phyloP scores from a whole-genome alignment of 2,329 filamentous ascomycete species.

The Hawksworthiomyces lignivorus region DNA sequence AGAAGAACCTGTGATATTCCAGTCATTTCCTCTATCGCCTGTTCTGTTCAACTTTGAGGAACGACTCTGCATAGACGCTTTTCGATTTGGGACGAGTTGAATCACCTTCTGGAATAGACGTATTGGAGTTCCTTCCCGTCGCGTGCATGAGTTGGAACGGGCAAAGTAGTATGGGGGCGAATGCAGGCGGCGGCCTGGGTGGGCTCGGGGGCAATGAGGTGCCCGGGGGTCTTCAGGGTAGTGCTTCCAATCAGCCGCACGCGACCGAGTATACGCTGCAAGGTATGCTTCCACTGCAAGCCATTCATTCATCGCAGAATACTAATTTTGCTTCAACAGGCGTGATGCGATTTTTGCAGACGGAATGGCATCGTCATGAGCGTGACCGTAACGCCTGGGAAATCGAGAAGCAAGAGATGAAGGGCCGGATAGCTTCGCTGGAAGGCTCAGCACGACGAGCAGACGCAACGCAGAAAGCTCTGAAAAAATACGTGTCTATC shows the following conservation, averaged over 20 bases:
- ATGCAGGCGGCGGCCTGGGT: conserved; percentile 30
- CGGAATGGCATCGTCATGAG: conserved; percentile 98
- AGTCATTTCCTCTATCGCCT: not conserved
- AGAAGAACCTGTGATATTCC: not conserved
- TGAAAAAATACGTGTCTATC: conserved; percentile 85
- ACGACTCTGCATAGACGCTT: too few relatives aligned
- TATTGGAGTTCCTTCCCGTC: not conserved
- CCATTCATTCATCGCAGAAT: too few relatives aligned
- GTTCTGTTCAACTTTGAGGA: not conserved
- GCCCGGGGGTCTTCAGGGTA: conserved; percentile 36
- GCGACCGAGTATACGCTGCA: conserved; percentile 57
- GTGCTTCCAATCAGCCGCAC: conserved; percentile 43
- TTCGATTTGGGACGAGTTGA: too few relatives aligned
- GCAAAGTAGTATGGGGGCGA: conserved; percentile 31
- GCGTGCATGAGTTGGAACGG: conserved; percentile 15
- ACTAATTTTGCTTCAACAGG: conserved; percentile 39
- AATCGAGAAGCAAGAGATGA: conserved; percentile 98
- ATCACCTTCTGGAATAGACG: too few relatives aligned
- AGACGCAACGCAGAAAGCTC: conserved; percentile 78
- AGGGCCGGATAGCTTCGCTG: conserved; percentile 87
- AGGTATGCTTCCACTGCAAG: conserved; percentile 30
- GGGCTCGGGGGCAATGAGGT: conserved; percentile 35
- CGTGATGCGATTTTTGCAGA: conserved; percentile 98
- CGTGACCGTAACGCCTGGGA: conserved; percentile 98
- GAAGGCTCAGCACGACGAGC: conserved; percentile 84